These are phyloP conservation scores for Didymella pomorum DNA, from an alignment of 2,329 filamentous ascomycete genomes.

Conservation along the genomic window DNA sequence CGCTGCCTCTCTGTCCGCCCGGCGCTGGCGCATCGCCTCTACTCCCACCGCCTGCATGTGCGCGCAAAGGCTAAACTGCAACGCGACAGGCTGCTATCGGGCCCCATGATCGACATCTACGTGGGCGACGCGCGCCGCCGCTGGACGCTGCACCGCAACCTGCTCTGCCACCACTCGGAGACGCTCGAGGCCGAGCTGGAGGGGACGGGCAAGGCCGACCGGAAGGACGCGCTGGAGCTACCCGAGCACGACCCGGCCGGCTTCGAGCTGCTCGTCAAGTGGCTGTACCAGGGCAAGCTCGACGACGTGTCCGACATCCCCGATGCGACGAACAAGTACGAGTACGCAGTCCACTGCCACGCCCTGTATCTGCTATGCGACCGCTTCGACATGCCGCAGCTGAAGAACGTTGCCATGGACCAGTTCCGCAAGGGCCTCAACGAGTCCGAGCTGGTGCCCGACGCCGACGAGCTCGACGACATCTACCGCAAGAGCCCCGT, in stretches of 20 bases:
- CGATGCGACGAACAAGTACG: conserved; percentile 60
- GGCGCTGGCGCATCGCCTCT: conserved; percentile 45
- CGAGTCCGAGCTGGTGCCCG: conserved; percentile 61
- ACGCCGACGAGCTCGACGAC: conserved; percentile 62
- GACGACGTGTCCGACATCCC: conserved; percentile 58
- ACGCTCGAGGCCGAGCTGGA: conserved; percentile 53
- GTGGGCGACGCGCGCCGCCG: conserved; percentile 58
- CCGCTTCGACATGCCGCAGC: conserved; percentile 58
- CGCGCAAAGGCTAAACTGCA: conserved; percentile 56
- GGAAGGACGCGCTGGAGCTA: conserved; percentile 56
- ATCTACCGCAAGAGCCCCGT: conserved; percentile 59
- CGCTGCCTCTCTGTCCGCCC: conserved; percentile 43
- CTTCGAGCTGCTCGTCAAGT: conserved; percentile 64
- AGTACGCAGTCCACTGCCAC: conserved; percentile 62
- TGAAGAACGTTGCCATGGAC: conserved; percentile 64
- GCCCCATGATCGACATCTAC: conserved; percentile 60
- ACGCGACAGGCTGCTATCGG: conserved; percentile 61
- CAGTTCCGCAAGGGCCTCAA: conserved; percentile 61
- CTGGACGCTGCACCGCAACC: conserved; percentile 62
- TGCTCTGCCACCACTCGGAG: conserved; percentile 62
- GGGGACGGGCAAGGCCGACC: conserved; percentile 46
- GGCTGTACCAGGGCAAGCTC: conserved; percentile 63
- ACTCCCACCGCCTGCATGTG: conserved; percentile 50
- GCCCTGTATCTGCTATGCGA: conserved; percentile 63
- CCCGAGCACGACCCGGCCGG: conserved; percentile 60